Base-by-base conservation (phyloP, 805 yeast genomes). In the Hanseniaspora valbyensis region DNA sequence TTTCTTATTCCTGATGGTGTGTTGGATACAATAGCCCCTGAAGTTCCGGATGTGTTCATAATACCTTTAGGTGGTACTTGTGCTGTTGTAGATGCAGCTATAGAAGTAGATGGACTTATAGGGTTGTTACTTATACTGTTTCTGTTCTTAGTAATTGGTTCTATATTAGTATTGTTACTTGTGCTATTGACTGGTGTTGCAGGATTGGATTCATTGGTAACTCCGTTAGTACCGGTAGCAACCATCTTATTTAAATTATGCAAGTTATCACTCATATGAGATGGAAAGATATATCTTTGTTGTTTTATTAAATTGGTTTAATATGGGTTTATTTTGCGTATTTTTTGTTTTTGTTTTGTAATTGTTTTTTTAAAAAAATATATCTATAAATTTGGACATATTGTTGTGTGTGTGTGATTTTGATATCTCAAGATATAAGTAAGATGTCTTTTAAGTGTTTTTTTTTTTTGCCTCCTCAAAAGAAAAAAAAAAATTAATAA, bases 1-100 rank as follows among this genome's bases (percentile, higher is more conserved):
- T 65, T 55, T 51, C 61, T 61, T 48, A 62, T 44, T 1, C 63
- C 66, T 5, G 63, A 57, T 2, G 67, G 67, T 4, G 65, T 61
- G 38, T 62, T 61, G 22, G 57, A 57, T 9, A 63, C 61, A 14
- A 63, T 65, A 7, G 66, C 66, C 8, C 66, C 67, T 2, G 66
- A 61, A 12, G 60, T 60, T 0, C 66, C 66, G 40, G 62, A 60
- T 0, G 52, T 60, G 46, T 63, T 63, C 66, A 63, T 63, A 18
- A 63, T 63, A 7, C 66, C 59, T 45, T 61, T 63, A 3, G 64
- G 59, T 16, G 56, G 56, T n/a, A 2, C 13, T 3, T n/a, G 51
- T 19, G 24, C 52, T 24, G 57, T 56, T 21, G 63, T 62, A 48
- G 63, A 57, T 19, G 24, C 53, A 18, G 57, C 55, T 21, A 61